A percentile compares a stretch with the other conserved stretches of the same genome.
phyloP scores from a whole-genome alignment of 2,329 filamentous ascomycete species.

The Phialocephala sp. region DNA sequence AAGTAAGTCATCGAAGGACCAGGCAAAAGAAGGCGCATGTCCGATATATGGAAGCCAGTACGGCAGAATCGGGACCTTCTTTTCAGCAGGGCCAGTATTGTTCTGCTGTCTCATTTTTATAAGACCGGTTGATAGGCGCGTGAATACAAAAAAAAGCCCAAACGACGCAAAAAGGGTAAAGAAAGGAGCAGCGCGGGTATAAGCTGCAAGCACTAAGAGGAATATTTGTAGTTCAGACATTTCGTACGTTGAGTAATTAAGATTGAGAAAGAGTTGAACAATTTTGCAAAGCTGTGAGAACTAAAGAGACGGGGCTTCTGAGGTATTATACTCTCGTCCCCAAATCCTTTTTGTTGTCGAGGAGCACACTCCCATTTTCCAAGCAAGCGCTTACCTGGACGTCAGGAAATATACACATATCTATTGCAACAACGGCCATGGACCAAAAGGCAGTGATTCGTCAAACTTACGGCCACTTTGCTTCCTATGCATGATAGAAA shows the following conservation, averaged over 20 bases:
- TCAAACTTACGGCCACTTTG: neutral
- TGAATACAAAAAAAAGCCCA: neutral
- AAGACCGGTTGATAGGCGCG: conserved; percentile 12
- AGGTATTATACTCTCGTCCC: neutral
- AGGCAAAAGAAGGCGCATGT: conserved; percentile 52
- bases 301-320: neutral
- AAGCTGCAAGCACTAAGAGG: neutral
- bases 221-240: neutral
- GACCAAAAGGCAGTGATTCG: neutral
- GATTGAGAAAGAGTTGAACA: neutral
- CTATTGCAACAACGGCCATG: no score
- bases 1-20: conserved; percentile 20
- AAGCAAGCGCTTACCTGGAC: neutral
- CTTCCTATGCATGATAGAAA: no score
- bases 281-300: neutral
- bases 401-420: neutral
- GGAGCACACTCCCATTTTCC: neutral
- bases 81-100: neutral
- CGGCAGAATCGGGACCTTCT: conserved; percentile 47
- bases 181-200: neutral
- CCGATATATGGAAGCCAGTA: conserved; percentile 66
- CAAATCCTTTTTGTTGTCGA: neutral
- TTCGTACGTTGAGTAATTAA: neutral
- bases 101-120: conserved; percentile 13
- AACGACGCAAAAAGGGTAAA: neutral